Percentiles rank a stretch among this genome's conserved stretches.
Evolutionary conservation across 345 rosid species (phyloP).

Genomic region (Erysimum cheiranthoides): DNA sequence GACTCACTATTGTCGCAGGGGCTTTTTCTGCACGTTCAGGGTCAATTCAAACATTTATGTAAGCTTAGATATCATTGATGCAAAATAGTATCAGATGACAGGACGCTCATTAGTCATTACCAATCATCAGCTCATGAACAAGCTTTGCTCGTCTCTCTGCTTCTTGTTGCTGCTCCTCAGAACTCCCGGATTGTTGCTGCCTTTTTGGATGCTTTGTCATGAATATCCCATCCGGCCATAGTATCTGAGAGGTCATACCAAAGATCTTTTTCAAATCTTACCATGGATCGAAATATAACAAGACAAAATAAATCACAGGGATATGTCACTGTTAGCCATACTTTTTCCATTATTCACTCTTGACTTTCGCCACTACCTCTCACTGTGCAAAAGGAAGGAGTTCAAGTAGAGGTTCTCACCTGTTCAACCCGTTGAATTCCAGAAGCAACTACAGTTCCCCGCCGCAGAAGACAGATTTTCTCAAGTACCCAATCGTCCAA

Average conservation of each 20-base stretch:
- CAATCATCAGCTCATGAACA: slow-evolving; percentile 89
- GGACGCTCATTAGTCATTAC: slow-evolving; percentile 56
- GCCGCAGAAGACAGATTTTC: slow-evolving; percentile 86
- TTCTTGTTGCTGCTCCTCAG: slow-evolving; percentile 70
- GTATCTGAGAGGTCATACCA: slow-evolving; percentile 59
- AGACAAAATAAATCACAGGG: slow-evolving; percentile 13
- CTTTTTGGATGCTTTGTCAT: slow-evolving; percentile 93
- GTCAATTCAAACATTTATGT: not conserved
- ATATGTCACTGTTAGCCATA: slow-evolving; percentile 15
- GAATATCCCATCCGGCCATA: slow-evolving; percentile 99
- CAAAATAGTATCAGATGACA: not conserved
- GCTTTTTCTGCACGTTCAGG: slow-evolving; percentile 67
- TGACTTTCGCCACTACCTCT: slow-evolving; percentile 8
- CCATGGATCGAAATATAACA: slow-evolving; percentile 2
- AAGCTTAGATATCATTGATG: slow-evolving; percentile 12
- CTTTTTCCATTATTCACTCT: not conserved
- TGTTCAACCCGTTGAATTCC: slow-evolving; percentile 87
- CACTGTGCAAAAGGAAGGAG: slow-evolving; percentile 2
- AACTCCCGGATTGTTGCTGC: slow-evolving; percentile 49
- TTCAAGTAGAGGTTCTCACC: slow-evolving; percentile 51
- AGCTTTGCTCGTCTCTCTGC: slow-evolving; percentile 87
- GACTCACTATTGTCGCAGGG: slow-evolving; percentile 77
- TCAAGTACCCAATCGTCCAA: slow-evolving; percentile 98
- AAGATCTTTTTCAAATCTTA: slow-evolving; percentile 10
- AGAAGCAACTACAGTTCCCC: slow-evolving; percentile 86